Conservation (phyloP, 148 eudicot species). For the Persicaria tinctoria region DNA sequence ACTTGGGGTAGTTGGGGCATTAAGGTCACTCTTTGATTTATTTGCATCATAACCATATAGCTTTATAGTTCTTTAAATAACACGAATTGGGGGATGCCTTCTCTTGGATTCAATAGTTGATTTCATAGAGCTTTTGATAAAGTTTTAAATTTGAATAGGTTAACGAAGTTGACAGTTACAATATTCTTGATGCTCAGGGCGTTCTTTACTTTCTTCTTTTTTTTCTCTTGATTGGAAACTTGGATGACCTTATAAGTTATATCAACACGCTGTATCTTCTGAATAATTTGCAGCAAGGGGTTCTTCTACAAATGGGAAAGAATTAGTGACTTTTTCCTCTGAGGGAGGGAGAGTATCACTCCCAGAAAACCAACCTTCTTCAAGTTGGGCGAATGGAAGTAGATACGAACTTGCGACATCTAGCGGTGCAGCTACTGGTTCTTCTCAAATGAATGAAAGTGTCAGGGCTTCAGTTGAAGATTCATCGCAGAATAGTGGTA, state of each 20-base stretch:
- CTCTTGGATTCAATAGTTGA: not conserved
- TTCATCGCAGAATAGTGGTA: conserved; percentile 29
- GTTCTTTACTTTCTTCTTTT: not conserved
- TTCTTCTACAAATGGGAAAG: conserved; percentile 31
- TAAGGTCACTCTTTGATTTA: not conserved
- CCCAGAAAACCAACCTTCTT: conserved; percentile 22
- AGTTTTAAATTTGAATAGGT: not conserved
- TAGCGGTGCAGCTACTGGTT: conserved; percentile 24
- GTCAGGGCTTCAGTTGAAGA: conserved; percentile 25
- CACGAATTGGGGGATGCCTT: not conserved
- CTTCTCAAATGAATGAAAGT: conserved; percentile 30
- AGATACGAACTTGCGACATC: conserved; percentile 26
- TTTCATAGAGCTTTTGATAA: not conserved
- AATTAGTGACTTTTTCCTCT: conserved; percentile 39
- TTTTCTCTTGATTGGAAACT: not conserved
- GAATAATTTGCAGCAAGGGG: conserved; percentile 25
- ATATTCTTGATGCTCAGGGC: not conserved
- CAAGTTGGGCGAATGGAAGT: conserved; percentile 27
- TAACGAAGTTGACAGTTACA: no score
- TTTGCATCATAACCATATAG: not conserved
- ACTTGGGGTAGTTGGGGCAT: not conserved
- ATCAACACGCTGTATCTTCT: conserved; percentile 12
- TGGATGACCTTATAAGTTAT: conserved; percentile 13
- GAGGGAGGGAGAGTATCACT: conserved; percentile 20
- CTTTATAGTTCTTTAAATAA: not conserved